Percentiles rank a stretch among this genome's conserved stretches.
These are phyloP conservation scores for Nemania sp. DNA, from an alignment of 2,329 filamentous ascomycete species.

Conservation along the genomic window DNA sequence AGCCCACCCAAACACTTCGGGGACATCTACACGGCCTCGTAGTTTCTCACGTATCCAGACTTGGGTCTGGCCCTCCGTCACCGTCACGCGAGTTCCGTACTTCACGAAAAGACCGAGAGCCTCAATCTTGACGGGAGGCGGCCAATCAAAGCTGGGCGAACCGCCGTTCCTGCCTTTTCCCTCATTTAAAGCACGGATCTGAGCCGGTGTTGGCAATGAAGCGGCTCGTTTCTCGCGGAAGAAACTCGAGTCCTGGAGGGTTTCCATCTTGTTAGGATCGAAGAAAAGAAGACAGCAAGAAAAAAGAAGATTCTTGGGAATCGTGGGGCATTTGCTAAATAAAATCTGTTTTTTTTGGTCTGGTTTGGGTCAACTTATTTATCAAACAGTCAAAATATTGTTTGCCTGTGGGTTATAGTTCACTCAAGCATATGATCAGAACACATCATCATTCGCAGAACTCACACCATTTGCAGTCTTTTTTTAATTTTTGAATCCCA, in stretches of 20 bases:
- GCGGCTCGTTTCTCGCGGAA: slow-evolving; percentile 19
- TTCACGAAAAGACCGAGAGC: slow-evolving; percentile 17
- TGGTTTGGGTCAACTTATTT: too few species aligned
- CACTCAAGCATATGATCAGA: too few species aligned
- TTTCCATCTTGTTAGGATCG: slow-evolving; percentile 18
- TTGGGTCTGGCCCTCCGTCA: slow-evolving; percentile 14
- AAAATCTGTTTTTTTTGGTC: too few species aligned
- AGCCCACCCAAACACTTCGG: slow-evolving; percentile 20
- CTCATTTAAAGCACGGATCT: slow-evolving; percentile 15
- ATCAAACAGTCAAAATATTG: too few species aligned
- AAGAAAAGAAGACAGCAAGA: slow-evolving; percentile 7
- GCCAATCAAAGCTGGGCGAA: slow-evolving; percentile 11
- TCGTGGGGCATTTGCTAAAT: too few species aligned
- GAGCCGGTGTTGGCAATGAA: slow-evolving; percentile 16
- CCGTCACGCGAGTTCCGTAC: slow-evolving; percentile 14
- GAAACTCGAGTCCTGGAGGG: slow-evolving; percentile 12
- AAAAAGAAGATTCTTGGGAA: too few species aligned
- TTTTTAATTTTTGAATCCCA: too few species aligned
- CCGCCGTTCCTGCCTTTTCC: slow-evolving; percentile 1
- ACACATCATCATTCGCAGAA: too few species aligned
- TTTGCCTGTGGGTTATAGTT: too few species aligned
- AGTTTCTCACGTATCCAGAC: slow-evolving; percentile 14
- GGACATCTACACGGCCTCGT: slow-evolving; percentile 6
- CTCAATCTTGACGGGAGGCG: slow-evolving; percentile 17
- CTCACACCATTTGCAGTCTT: too few species aligned